Conservation (phyloP, 164 flowering plant genomes). For the Malania oleifera region DNA sequence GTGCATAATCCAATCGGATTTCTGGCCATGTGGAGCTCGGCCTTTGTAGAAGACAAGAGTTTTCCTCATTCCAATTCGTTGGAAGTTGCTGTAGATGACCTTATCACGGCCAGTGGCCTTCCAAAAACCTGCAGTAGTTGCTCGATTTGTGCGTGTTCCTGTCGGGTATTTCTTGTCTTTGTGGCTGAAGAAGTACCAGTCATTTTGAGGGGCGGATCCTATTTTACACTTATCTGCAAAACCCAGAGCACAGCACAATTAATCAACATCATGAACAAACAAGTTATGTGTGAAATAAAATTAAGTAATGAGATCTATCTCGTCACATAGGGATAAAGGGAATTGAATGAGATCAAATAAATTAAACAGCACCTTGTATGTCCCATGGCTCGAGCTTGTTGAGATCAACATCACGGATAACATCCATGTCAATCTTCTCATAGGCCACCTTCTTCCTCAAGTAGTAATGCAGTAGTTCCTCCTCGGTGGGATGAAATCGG, state of each 20-base stretch:
- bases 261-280: neutral
- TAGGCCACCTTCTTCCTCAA: slow-evolving; percentile 15
- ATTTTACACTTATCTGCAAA: slow-evolving; percentile 19
- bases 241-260: neutral
- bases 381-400: slow-evolving; percentile 22
- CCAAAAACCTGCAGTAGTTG: slow-evolving; percentile 25
- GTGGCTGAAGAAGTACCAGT: slow-evolving; percentile 25
- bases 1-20: slow-evolving; percentile 28
- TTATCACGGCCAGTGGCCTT: slow-evolving; percentile 28
- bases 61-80: slow-evolving; percentile 22
- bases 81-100: slow-evolving; percentile 16
- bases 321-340: neutral
- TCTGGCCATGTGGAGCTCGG: slow-evolving; percentile 23
- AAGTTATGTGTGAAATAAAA: neutral
- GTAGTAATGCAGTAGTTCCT: slow-evolving; percentile 19
- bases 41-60: slow-evolving; percentile 25
- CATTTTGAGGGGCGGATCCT: slow-evolving; percentile 17
- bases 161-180: slow-evolving; percentile 23
- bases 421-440: slow-evolving; percentile 19
- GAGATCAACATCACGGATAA: slow-evolving; percentile 18
- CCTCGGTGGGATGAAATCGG: slow-evolving; percentile 19
- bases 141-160: slow-evolving; percentile 22
- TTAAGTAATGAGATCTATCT: too few relatives aligned
- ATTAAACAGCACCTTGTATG: slow-evolving; percentile 12
- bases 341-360: neutral